Evolutionary conservation across 2,329 filamentous ascomycete genomes (phyloP).

Genomic region (Metarhizium humberi): DNA sequence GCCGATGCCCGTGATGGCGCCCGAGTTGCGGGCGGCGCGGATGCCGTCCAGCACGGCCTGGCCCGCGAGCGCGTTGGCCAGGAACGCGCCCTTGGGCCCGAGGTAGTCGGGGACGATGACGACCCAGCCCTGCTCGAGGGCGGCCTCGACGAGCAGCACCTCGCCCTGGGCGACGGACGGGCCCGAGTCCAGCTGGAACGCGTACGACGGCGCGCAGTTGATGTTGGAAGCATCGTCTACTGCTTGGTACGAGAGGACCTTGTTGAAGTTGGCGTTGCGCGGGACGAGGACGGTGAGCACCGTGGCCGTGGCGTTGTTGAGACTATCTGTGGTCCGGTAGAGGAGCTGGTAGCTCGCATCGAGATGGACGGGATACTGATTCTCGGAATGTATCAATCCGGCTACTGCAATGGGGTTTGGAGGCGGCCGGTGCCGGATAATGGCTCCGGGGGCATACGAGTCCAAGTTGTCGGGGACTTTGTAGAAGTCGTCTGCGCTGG

Average conservation of each 20-base stretch:
- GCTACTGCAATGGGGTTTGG: neutral
- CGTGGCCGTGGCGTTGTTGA: conserved; percentile 24
- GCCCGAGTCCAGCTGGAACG: conserved; percentile 10
- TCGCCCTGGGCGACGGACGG: conserved; percentile 19
- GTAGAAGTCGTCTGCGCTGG: conserved; percentile 1
- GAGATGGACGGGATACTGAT: conserved; percentile 7
- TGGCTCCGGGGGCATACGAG: neutral
- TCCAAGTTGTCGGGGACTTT: neutral
- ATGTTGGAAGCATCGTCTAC: conserved; percentile 29
- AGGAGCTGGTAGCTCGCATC: conserved; percentile 23
- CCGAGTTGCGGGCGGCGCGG: conserved; percentile 26
- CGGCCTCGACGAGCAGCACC: conserved; percentile 12
- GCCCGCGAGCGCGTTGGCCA: conserved; percentile 28
- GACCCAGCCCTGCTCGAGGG: conserved; percentile 33
- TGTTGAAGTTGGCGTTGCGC: conserved; percentile 15
- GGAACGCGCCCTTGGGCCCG: conserved; percentile 32
- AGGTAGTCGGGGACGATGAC: conserved; percentile 39
- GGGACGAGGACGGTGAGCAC: conserved; percentile 30
- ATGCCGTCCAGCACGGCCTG: conserved; percentile 34
- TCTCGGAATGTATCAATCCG: no score
- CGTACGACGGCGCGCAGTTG: conserved; percentile 22
- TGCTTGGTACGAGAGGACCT: conserved; percentile 32
- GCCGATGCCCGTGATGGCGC: conserved; percentile 19
- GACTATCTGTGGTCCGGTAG: conserved; percentile 28
- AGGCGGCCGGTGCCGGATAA: conserved; percentile 1